Base-by-base conservation (phyloP, 306 rosid genomes). In the Cyamopsis tetragonoloba region DNA sequence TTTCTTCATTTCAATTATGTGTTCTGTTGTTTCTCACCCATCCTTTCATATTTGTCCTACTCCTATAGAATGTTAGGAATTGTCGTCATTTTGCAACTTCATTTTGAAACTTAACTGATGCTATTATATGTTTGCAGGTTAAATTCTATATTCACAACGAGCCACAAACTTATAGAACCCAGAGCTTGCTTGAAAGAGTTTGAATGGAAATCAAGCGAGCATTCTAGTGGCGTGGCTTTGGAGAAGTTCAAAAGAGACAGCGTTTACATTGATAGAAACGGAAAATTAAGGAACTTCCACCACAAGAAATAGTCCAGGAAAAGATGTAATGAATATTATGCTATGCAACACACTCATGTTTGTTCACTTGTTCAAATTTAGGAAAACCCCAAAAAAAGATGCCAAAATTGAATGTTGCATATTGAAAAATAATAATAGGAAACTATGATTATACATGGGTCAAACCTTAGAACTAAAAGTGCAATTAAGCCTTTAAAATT, bases 261-360 rank as follows among this genome's bases (percentile, higher is more conserved):
- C 22, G 70, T 81, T 47, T 93, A 91, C 10, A 62, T 86, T 64
- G 97, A 93, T 78, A 93, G 80, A 73, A 80, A 63, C 5, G 97
- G 98, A 49, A 89, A 84, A 39, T 68, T 85, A 77, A 78, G 96
- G 83, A 84, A 84, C 85, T 89, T 93, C 81, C 66, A 89, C 73
- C 84, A 61, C 79, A 93, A 89, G 85, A 89, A 84, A 80, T 57
- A 87, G 74, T 93, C 97, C 5, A 84, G 95, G 77, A 88, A 89
- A 83, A 80, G 71, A 83, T 81, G 97, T 88, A 93, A 61, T 26
- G 7, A 15, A 9, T 7, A n/a, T n/a, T n/a, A n/a, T n/a, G n/a
- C 20, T 15, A 35, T 34, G 22, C 7, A 50, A 27, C 47, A 63
- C 72, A 50, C 43, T 65, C 54, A 58, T 9, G 13, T 34, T 5